phyloP scores from a whole-genome alignment of 305 asterid genomes.

The Ajuga reptans region DNA sequence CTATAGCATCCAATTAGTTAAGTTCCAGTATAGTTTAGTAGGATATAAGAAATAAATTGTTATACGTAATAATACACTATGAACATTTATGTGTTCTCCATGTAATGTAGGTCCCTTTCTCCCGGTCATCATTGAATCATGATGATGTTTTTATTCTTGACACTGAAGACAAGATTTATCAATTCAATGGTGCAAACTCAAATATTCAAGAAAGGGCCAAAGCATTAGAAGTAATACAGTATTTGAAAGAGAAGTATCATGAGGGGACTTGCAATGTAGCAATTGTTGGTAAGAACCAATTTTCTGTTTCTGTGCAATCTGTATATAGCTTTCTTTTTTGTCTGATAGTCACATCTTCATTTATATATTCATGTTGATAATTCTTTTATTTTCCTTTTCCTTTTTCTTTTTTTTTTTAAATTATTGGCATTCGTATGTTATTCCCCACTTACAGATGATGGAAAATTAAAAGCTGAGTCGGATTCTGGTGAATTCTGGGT shows the following conservation, averaged over 20 bases:
- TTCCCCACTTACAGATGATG: slow-evolving; percentile 51
- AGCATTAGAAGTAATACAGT: slow-evolving; percentile 60
- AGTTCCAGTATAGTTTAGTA: background rate
- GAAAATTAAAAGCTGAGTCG: slow-evolving; percentile 61
- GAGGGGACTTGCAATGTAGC: slow-evolving; percentile 60
- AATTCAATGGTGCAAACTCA: slow-evolving; percentile 70
- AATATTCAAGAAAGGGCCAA: slow-evolving; percentile 71
- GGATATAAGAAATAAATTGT: background rate
- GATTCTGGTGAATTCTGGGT: slow-evolving; percentile 77
- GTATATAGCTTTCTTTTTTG: background rate
- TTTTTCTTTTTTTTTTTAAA: background rate
- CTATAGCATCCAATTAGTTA: background rate
- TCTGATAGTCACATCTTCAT: background rate
- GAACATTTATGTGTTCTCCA: background rate
- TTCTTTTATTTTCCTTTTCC: background rate
- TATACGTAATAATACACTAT: background rate
- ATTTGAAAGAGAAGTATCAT: slow-evolving; percentile 64
- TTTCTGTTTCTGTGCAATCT: background rate
- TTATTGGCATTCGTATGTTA: background rate
- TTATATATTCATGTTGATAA: background rate
- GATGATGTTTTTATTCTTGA: slow-evolving; percentile 65
- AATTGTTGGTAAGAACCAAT: slow-evolving; percentile 40
- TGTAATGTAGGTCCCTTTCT: slow-evolving; percentile 51
- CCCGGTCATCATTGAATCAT: slow-evolving; percentile 61
- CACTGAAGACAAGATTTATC: slow-evolving; percentile 59